These are phyloP conservation scores for Phialophora tarda DNA, from an alignment of 2,329 filamentous ascomycete species.

Conservation along the genomic window DNA sequence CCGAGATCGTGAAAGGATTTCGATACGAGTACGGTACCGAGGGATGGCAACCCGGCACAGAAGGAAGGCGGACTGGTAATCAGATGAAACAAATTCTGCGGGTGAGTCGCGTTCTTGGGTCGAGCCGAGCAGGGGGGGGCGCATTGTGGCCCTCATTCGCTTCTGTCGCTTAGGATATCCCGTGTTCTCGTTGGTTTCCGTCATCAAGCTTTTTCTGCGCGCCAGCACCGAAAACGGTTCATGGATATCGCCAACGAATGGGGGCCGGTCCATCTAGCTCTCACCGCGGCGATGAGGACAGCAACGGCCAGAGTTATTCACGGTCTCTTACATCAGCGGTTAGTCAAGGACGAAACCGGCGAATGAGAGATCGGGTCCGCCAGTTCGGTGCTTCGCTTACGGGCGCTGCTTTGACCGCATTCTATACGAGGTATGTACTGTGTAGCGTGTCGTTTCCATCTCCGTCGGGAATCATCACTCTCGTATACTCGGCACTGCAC, in stretches of 20 bases:
- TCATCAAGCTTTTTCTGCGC: not conserved
- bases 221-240: not conserved
- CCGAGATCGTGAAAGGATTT: not conserved
- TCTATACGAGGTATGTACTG: not conserved
- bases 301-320: no score
- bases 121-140: not conserved
- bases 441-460: no score
- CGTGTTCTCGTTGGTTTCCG: not conserved
- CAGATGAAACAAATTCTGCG: not conserved
- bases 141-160: not conserved
- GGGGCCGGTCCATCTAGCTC: no score
- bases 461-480: no score
- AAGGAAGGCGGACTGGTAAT: not conserved
- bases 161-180: no score
- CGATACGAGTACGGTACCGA: not conserved
- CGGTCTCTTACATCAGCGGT: not conserved
- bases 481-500: no score
- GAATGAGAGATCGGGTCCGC: not conserved
- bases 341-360: not conserved
- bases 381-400: not conserved
- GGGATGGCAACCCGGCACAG: not conserved
- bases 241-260: no score
- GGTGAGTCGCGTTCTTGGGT: not conserved
- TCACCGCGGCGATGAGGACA: no score
- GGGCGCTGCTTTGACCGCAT: not conserved